Evolutionary conservation across 2,329 filamentous ascomycete species (phyloP).

Genomic region (Penicillium sp.): DNA sequence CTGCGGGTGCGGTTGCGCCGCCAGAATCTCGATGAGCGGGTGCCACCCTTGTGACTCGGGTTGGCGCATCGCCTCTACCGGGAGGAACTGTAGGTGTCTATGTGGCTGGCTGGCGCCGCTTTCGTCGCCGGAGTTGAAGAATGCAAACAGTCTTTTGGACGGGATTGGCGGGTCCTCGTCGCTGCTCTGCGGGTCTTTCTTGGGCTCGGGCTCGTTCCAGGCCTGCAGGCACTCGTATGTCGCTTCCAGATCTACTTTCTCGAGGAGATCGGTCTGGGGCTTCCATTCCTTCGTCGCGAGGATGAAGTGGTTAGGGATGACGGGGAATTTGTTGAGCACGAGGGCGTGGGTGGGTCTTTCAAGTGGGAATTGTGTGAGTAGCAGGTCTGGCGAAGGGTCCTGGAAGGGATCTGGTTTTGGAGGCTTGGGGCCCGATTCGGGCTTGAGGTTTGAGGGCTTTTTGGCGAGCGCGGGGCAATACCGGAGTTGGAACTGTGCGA

Average conservation of each 20-base stretch:
- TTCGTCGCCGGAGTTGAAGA: conserved; percentile 50
- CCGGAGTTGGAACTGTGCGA: conserved; percentile 46
- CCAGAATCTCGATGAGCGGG: conserved; percentile 48
- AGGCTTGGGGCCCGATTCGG: conserved; percentile 15
- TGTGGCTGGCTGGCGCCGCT: conserved; percentile 51
- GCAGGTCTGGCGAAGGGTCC: conserved; percentile 42
- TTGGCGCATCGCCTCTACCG: conserved; percentile 45
- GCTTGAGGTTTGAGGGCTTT: conserved; percentile 37
- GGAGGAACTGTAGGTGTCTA: conserved; percentile 49
- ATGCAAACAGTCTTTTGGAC: conserved; percentile 43
- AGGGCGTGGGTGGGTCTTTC: conserved; percentile 39
- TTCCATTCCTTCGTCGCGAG: conserved; percentile 47
- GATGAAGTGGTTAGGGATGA: conserved; percentile 51
- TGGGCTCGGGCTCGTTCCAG: conserved; percentile 32
- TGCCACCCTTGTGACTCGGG: conserved; percentile 43
- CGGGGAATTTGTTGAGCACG: conserved; percentile 50
- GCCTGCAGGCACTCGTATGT: conserved; percentile 43
- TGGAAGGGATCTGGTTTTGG: conserved; percentile 47
- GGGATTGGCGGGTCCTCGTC: no score
- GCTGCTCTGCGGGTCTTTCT: no score
- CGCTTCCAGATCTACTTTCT: conserved; percentile 42
- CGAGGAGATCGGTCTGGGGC: conserved; percentile 45
- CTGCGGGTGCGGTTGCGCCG: conserved; percentile 11
- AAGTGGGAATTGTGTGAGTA: conserved; percentile 41
- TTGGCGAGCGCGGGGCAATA: conserved; percentile 50